Percentiles rank a stretch among this genome's conserved stretches.
phyloP scores from a whole-genome alignment of 805 yeast species.

The Starmerella khaoyaiensis region DNA sequence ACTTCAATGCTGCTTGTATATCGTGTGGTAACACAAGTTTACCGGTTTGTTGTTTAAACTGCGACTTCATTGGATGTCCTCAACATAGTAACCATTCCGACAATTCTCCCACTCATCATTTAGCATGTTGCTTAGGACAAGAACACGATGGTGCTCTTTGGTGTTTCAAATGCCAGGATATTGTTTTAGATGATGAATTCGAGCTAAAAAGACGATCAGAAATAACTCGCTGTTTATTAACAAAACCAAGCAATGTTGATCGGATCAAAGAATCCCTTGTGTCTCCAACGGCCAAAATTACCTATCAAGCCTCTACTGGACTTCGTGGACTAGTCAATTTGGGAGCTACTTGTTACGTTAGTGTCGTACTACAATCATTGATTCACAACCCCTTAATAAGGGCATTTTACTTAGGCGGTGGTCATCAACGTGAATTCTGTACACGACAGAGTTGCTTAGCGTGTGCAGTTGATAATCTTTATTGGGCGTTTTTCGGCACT shows the following conservation, averaged over 20 bases:
- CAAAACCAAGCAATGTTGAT: background rate
- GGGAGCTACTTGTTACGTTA: constrained; percentile 97
- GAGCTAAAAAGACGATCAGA: constrained; percentile 5
- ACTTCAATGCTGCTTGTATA: constrained; percentile 11
- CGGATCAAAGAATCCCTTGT: background rate
- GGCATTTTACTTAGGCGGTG: constrained; percentile 61
- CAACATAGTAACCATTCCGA: constrained; percentile 13
- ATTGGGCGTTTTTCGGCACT: constrained; percentile 59
- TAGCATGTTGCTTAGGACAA: constrained; percentile 51
- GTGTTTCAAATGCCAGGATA: constrained; percentile 69
- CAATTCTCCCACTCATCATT: constrained; percentile 31
- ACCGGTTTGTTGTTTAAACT: constrained; percentile 19
- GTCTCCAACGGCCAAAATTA: constrained; percentile 21
- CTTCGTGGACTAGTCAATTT: constrained; percentile 78
- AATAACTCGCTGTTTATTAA: constrained; percentile 5
- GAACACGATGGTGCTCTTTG: constrained; percentile 45
- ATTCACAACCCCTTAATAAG: constrained; percentile 83
- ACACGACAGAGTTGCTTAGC: constrained; percentile 45
- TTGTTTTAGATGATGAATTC: constrained; percentile 40
- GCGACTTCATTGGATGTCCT: constrained; percentile 20
- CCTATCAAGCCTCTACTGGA: constrained; percentile 57
- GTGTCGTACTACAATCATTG: constrained; percentile 77
- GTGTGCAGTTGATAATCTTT: constrained; percentile 72
- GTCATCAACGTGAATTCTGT: constrained; percentile 46
- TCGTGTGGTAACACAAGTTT: constrained; percentile 9